Conservation (phyloP, 768 basidiomycete species). For the Lactarius deliciosus region DNA sequence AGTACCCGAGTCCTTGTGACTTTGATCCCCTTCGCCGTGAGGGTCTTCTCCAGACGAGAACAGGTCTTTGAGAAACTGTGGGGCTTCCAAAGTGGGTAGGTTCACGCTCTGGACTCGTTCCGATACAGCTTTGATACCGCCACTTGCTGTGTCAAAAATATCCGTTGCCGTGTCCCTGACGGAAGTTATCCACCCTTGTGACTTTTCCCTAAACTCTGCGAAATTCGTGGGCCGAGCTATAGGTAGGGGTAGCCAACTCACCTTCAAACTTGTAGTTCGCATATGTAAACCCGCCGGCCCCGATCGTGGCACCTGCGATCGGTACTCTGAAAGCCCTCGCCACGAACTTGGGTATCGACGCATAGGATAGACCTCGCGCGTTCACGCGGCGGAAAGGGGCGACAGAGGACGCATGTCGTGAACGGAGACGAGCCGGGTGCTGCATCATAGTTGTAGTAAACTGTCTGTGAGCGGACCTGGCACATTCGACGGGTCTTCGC, state of each 20-base stretch:
- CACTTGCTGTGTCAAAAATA: slow-evolving; percentile 70
- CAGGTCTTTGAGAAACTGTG: slow-evolving; percentile 70
- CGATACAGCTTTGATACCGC: slow-evolving; percentile 59
- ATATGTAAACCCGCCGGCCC: slow-evolving; percentile 89
- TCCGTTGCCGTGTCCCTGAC: slow-evolving; percentile 71
- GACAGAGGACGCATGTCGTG: slow-evolving; percentile 47
- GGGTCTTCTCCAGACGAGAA: slow-evolving; percentile 36
- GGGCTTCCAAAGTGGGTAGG: slow-evolving; percentile 53
- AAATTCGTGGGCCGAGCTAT: not conserved
- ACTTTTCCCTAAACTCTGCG: slow-evolving; percentile 69
- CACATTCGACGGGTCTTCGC: slow-evolving; percentile 36
- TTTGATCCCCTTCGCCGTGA: slow-evolving; percentile 35
- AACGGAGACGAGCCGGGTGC: slow-evolving; percentile 46
- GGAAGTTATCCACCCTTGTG: slow-evolving; percentile 61
- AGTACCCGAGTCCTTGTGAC: slow-evolving; percentile 40
- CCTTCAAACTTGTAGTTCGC: slow-evolving; percentile 98
- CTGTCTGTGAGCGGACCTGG: slow-evolving; percentile 54
- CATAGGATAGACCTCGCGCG: slow-evolving; percentile 77
- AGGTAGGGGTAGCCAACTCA: slow-evolving; percentile 38
- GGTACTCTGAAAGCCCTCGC: slow-evolving; percentile 87
- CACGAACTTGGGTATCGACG: slow-evolving; percentile 85
- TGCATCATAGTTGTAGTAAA: slow-evolving; percentile 57
- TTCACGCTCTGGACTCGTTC: slow-evolving; percentile 60
- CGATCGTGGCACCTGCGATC: slow-evolving; percentile 83
- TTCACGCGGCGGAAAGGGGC: slow-evolving; percentile 62